phyloP scores from a whole-genome alignment of 306 rosid genomes.

The Psophocarpus tetragonolobus region DNA sequence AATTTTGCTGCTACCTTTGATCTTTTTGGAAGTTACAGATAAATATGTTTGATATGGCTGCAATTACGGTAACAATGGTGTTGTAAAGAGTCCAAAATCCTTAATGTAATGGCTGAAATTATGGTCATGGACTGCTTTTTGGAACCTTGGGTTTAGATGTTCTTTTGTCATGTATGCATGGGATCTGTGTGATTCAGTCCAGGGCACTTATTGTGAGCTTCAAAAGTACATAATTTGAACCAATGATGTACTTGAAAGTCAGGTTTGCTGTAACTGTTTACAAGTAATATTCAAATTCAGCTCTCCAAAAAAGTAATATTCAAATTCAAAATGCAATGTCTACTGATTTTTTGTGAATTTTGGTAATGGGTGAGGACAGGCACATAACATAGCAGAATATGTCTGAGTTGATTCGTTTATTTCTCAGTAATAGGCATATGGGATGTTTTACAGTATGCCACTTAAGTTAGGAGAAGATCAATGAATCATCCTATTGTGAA shows the following conservation, averaged over 20 bases:
- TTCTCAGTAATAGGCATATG: neutral
- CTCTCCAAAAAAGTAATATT: constrained; percentile 1
- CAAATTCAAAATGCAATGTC: neutral
- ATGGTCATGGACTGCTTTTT: neutral
- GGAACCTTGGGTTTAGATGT: neutral
- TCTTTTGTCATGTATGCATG: constrained; percentile 15
- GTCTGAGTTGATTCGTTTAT: constrained; percentile 15
- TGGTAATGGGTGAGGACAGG: constrained; percentile 8
- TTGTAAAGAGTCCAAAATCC: neutral
- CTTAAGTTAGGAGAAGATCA: neutral
- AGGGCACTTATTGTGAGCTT: constrained; percentile 31
- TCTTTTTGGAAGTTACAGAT: neutral
- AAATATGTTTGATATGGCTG: neutral
- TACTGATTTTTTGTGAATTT: neutral
- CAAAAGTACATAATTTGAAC: constrained; percentile 16
- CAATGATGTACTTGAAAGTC: neutral
- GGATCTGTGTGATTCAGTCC: constrained; percentile 21
- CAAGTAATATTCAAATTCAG: neutral
- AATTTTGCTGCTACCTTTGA: neutral
- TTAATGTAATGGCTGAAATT: neutral
- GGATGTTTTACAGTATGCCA: neutral
- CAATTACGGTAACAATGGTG: neutral
- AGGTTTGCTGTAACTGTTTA: constrained; percentile 7
- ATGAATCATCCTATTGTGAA: constrained; percentile 13
- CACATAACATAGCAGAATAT: neutral